These are phyloP conservation scores for Dioscorea zingiberensis DNA, from an alignment of 106 monocot genomes.

Conservation along the genomic window DNA sequence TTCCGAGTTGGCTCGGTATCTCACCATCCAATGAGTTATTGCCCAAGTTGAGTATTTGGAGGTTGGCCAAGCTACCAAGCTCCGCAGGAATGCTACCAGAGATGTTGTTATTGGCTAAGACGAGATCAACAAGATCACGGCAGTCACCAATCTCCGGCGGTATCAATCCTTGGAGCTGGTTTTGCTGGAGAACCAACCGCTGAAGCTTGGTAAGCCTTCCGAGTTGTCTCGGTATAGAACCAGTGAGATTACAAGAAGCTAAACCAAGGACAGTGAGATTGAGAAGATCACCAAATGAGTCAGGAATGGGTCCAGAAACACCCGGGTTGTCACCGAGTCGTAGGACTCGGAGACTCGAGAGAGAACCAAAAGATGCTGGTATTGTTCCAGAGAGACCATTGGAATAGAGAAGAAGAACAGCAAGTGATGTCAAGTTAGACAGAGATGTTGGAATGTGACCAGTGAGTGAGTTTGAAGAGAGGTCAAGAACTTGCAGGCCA, in stretches of 20 bases:
- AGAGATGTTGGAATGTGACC: constrained; percentile 59
- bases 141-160: constrained; percentile 54
- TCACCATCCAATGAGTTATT: constrained; percentile 52
- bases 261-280: constrained; percentile 54
- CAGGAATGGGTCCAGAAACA: constrained; percentile 58
- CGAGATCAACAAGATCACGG: constrained; percentile 35
- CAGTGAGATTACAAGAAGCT: constrained; percentile 60
- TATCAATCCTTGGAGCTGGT: constrained; percentile 47
- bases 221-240: constrained; percentile 37
- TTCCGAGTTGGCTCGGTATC: constrained; percentile 52
- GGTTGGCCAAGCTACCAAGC: constrained; percentile 24
- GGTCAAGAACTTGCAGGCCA: constrained; percentile 47
- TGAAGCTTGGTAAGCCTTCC: constrained; percentile 32
- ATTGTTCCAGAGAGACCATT: constrained; percentile 71
- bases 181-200: constrained; percentile 40
- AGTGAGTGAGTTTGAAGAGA: constrained; percentile 56
- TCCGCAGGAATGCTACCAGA: constrained; percentile 26
- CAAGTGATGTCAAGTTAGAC: constrained; percentile 31
- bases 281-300: constrained; percentile 33
- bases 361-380: constrained; percentile 37
- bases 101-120: constrained; percentile 31
- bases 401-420: constrained; percentile 52
- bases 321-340: constrained; percentile 67
- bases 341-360: constrained; percentile 49
- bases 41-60: constrained; percentile 57